phyloP scores from a whole-genome alignment of 805 yeast genomes.

The Zygosaccharomyces bisporus region DNA sequence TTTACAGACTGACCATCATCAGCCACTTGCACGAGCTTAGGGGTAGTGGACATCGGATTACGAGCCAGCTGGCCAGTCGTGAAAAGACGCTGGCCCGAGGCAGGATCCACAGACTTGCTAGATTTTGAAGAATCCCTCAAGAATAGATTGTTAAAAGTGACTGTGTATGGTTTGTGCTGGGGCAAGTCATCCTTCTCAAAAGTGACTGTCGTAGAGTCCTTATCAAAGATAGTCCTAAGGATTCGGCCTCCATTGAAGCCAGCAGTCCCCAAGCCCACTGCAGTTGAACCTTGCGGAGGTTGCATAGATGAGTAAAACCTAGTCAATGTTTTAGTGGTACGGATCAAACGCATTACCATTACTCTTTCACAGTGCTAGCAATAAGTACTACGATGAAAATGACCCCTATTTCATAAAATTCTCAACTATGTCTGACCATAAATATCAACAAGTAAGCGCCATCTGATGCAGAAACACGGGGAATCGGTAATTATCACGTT shows the following conservation, averaged over 20 bases:
- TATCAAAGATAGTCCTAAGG: slow-evolving; percentile 14
- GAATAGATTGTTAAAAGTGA: slow-evolving; percentile 49
- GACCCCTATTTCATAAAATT: too few relatives aligned
- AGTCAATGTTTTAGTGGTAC: neutral
- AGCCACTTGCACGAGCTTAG: slow-evolving; percentile 38
- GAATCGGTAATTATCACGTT: neutral
- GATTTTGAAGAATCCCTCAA: slow-evolving; percentile 62
- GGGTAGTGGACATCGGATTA: slow-evolving; percentile 33
- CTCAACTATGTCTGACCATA: too few relatives aligned
- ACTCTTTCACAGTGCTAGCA: neutral
- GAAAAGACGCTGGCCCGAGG: slow-evolving; percentile 58
- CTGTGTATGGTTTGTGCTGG: slow-evolving; percentile 23
- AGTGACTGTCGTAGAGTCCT: slow-evolving; percentile 27
- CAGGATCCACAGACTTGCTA: slow-evolving; percentile 47
- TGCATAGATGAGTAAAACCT: neutral
- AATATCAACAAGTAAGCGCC: neutral
- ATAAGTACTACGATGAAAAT: too few relatives aligned
- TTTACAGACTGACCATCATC: slow-evolving; percentile 35
- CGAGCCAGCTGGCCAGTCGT: slow-evolving; percentile 50
- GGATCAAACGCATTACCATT: neutral
- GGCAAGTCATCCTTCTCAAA: slow-evolving; percentile 20
- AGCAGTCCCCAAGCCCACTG: neutral
- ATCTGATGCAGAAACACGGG: neutral
- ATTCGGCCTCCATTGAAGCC: slow-evolving; percentile 10
- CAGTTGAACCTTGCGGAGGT: neutral